phyloP scores from a whole-genome alignment of 2,329 filamentous ascomycete species.

The Stagonosporopsis rhizophila region DNA sequence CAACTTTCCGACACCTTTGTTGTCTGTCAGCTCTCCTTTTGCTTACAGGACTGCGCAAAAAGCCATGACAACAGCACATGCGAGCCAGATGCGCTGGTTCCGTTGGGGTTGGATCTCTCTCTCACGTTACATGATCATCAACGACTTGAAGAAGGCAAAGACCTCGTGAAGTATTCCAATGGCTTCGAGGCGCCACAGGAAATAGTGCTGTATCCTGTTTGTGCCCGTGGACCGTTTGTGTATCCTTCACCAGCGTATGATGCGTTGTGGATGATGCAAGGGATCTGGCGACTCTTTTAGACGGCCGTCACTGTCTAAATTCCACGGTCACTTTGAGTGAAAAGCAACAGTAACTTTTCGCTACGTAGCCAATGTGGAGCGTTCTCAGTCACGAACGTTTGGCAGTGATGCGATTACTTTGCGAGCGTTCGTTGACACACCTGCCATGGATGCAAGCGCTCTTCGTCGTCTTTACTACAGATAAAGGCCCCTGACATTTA shows the following conservation, averaged over 20 bases:
- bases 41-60: conserved; percentile 73
- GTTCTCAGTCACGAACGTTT: not conserved
- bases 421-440: not conserved
- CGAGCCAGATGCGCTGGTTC: conserved; percentile 99
- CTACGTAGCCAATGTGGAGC: not conserved
- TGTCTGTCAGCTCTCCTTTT: conserved; percentile 74
- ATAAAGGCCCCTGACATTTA: not conserved
- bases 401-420: not conserved
- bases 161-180: conserved; percentile 6
- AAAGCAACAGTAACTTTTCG: not conserved
- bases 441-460: not conserved
- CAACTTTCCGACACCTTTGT: conserved; percentile 61
- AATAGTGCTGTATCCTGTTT: not conserved
- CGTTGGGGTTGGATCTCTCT: conserved; percentile 92
- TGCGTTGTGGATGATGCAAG: not conserved
- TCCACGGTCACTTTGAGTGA: not conserved
- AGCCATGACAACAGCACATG: conserved; percentile 89
- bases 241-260: not conserved
- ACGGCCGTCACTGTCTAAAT: not conserved
- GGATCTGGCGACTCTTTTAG: too few species aligned
- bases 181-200: not conserved
- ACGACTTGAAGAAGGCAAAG: conserved; percentile 75
- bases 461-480: not conserved
- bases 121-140: conserved; percentile 94
- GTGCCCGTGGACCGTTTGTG: not conserved